Evolutionary conservation across 805 yeast species (phyloP), one percentile per base, ranked within the genome.

Genomic region (Scheffersomyces spartinae): DNA sequence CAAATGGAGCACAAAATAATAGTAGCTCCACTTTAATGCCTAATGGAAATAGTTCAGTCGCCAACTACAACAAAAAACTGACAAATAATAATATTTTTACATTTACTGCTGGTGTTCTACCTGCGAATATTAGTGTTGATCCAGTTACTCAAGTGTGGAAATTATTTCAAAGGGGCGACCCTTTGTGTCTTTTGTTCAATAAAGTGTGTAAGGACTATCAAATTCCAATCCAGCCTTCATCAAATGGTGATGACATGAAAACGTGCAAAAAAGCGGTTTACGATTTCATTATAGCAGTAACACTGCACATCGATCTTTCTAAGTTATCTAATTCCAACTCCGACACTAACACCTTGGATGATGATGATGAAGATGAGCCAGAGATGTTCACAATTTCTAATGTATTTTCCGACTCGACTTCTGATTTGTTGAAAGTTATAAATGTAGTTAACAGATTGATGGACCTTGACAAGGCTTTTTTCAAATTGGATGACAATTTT

Each of bases 71-170:
- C 34, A 4, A 19, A 29, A 10, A 15, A 37, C 30, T 21, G 44
- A 35, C 31, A 43, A 32, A 32, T 28, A 62, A 52, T 35, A 61
- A 62, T 28, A 45, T 69, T 23, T 58, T 56, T 41, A 81, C 84
- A 5, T 81, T 72, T 51, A 71, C 79, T 24, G 80, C 79, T 32
- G 93, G 93, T 15, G 74, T 78, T 9, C 61, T 76, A 22, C 93
- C 88, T 4, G 80, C 80, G 4, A 72, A 68, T 35, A 64, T 69
- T 32, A 68, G 69, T 35, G 79, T 82, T 43, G 99, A 91, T 47
- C 96, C 97, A 3, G 96, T 82, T 2, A 84, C 95, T 2, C 86
- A 84, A 34, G 47, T 91, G 21, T 81, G 95, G 73, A 76, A 83
- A 37, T 57, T 91, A 17, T 75, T 91, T 42, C 93, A 88, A 42